These are phyloP conservation scores for Hericium rajendrae DNA, from an alignment of 768 basidiomycete species.

Conservation along the genomic window DNA sequence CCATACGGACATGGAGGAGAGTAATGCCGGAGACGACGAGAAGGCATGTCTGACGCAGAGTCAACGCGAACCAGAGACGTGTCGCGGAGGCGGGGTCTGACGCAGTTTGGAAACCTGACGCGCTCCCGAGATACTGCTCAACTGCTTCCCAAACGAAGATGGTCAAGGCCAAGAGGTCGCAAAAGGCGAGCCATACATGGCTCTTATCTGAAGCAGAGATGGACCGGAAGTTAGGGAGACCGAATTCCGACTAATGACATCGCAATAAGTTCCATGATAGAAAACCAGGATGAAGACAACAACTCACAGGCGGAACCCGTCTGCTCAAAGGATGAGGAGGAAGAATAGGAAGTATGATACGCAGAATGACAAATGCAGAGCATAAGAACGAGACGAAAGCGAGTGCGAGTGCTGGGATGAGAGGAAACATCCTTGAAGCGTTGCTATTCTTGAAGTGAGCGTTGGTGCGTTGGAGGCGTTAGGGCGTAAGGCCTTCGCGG, in stretches of 20 bases:
- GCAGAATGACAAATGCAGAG: conserved; percentile 69
- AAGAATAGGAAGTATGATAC: conserved; percentile 64
- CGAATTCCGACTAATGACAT: conserved; percentile 57
- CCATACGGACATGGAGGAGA: conserved; percentile 62
- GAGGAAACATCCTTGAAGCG: conserved; percentile 45
- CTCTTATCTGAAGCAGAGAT: conserved; percentile 61
- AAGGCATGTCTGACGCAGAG: conserved; percentile 59
- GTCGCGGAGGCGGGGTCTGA: conserved; percentile 43
- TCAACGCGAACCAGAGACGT: conserved; percentile 61
- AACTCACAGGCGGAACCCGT: conserved; percentile 61
- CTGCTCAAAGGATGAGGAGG: conserved; percentile 66
- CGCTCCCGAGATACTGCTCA: conserved; percentile 38
- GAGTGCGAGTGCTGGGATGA: conserved; percentile 56
- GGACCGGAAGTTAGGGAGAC: conserved; percentile 57
- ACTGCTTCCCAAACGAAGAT: conserved; percentile 62
- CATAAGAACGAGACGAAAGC: conserved; percentile 63
- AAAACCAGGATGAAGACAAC: conserved; percentile 1
- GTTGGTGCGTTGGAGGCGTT: conserved; percentile 22
- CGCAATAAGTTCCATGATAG: conserved; percentile 15
- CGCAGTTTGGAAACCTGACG: conserved; percentile 34
- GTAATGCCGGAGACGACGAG: conserved; percentile 51
- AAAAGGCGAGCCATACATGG: conserved; percentile 62
- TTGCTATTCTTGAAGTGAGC: conserved; percentile 5
- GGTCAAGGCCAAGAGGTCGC: conserved; percentile 53
- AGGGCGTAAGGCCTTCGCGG: conserved; percentile 27